A percentile compares a stretch with the other conserved stretches of the same genome.
These are phyloP conservation scores for Gonapodya prolifera DNA, from an alignment of 192 early-diverging fungal species.

Conservation along the genomic window DNA sequence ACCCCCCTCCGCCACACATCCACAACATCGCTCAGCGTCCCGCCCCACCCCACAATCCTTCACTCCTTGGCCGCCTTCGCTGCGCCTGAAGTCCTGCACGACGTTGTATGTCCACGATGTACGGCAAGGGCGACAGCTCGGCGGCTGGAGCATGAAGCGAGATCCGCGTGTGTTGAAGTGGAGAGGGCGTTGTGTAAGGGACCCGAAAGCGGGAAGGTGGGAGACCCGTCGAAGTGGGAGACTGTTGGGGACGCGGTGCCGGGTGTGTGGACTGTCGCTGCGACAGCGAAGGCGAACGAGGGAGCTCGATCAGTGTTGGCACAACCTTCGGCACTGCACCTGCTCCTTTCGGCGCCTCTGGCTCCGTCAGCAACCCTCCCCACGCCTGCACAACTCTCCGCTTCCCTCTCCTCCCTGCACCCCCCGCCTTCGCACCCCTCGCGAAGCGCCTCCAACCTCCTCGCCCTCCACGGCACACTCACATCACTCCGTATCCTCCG, in stretches of 20 bases:
- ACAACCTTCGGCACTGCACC: too few species aligned
- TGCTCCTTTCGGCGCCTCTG: too few species aligned
- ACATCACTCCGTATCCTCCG: neutral
- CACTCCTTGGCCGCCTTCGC: neutral
- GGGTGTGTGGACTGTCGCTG: too few species aligned
- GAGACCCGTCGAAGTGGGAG: too few species aligned
- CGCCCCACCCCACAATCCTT: neutral
- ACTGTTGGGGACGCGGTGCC: too few species aligned
- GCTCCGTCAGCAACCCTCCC: neutral
- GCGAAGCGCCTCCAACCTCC: too few species aligned
- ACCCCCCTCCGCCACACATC: conserved; percentile 3
- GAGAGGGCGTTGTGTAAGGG: neutral
- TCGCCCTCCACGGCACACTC: neutral
- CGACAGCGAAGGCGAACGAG: too few species aligned
- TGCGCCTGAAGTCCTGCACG: neutral
- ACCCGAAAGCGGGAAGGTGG: too few species aligned
- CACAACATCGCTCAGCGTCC: neutral
- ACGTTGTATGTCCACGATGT: conserved; percentile 1
- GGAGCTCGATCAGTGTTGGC: too few species aligned
- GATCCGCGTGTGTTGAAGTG: neutral
- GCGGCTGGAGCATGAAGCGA: neutral
- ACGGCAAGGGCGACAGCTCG: neutral
- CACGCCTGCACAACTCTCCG: neutral
- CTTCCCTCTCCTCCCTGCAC: neutral
- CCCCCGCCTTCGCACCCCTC: neutral